Conservation (phyloP, 179 eudicot species). For the Gypsophila paniculata region DNA sequence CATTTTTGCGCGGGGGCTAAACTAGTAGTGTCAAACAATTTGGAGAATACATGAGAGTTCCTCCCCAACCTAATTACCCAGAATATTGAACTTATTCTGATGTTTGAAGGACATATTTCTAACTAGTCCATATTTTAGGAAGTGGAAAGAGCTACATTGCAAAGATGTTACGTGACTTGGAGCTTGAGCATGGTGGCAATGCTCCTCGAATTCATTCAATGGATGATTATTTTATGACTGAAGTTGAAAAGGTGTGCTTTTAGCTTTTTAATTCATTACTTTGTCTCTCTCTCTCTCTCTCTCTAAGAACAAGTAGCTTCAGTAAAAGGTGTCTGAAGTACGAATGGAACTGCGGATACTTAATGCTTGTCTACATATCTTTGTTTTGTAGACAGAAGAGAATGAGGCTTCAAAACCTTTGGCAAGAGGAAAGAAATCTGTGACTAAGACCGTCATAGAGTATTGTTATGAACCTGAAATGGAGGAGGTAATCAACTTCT, state of each 20-base stretch:
- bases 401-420: conserved; percentile 58
- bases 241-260: conserved; percentile 84
- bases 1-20: no score
- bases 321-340: neutral
- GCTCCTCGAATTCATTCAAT: conserved; percentile 97
- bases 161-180: conserved; percentile 83
- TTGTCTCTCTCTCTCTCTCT: neutral
- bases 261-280: neutral
- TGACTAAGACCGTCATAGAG: conserved; percentile 74
- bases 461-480: conserved; percentile 98
- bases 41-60: neutral
- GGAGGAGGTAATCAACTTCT: conserved; percentile 69
- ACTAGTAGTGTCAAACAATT: neutral
- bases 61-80: neutral
- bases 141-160: conserved; percentile 99
- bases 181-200: conserved; percentile 88
- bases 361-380: conserved; percentile 2
- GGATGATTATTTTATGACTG: conserved; percentile 98
- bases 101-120: neutral
- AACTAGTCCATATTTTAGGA: conserved; percentile 40
- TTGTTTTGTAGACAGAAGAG: conserved; percentile 57
- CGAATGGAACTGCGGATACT: neutral
- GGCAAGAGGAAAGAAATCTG: conserved; percentile 59
- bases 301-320: neutral
- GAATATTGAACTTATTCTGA: neutral